phyloP scores from a whole-genome alignment of 768 basidiomycete genomes.

The Termitomyces bulborhizus region DNA sequence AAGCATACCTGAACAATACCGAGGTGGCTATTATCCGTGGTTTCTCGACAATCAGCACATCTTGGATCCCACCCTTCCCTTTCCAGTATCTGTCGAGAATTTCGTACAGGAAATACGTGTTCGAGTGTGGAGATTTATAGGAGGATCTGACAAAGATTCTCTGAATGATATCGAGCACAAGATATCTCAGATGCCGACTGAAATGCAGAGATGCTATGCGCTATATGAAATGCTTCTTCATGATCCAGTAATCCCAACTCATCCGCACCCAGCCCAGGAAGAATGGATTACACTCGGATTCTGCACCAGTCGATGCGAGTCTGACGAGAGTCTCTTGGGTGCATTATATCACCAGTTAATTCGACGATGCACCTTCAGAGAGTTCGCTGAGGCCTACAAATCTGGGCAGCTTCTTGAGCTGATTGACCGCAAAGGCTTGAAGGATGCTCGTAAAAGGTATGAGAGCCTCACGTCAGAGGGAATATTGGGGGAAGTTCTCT shows the following conservation, averaged over 20 bases:
- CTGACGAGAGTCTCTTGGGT: conserved; percentile 7
- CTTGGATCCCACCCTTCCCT: conserved; percentile 13
- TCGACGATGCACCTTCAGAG: conserved; percentile 26
- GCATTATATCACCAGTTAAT: conserved; percentile 20
- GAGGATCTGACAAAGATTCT: conserved; percentile 5
- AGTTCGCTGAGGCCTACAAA: conserved; percentile 24
- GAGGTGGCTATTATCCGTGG: conserved; percentile 29
- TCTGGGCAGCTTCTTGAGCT: conserved; percentile 19
- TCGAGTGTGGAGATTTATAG: conserved; percentile 11
- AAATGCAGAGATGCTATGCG: not conserved
- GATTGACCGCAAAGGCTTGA: conserved; percentile 17
- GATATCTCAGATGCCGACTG: not conserved
- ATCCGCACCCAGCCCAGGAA: conserved; percentile 9
- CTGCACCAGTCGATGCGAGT: conserved; percentile 10
- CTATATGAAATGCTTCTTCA: conserved; percentile 2
- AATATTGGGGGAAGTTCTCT: conserved; percentile 20
- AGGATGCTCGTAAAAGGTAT: not conserved
- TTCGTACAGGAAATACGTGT: conserved; percentile 1
- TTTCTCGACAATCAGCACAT: conserved; percentile 28
- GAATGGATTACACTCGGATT: conserved; percentile 21
- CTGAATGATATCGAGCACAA: conserved; percentile 1
- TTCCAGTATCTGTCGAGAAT: not conserved
- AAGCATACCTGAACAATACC: conserved; percentile 13
- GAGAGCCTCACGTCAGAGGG: conserved; percentile 1
- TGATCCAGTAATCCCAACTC: not conserved